phyloP scores from a whole-genome alignment of 2,329 filamentous ascomycete species.

The Ramularia endophylla region DNA sequence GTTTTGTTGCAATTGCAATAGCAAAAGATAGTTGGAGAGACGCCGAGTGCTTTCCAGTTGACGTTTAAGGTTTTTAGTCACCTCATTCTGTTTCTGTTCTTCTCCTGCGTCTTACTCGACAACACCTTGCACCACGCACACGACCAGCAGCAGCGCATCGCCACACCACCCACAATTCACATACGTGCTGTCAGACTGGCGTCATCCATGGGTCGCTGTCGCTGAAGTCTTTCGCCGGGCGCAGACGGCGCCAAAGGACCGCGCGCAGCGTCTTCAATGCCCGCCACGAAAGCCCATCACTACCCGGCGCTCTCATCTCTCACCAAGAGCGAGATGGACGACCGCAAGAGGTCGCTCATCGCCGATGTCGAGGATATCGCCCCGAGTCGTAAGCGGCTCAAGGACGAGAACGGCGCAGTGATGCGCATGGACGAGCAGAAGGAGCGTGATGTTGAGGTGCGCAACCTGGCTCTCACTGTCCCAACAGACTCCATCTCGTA shows the following conservation, averaged over 20 bases:
- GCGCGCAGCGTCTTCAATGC: slow-evolving; percentile 21
- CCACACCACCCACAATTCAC: neutral
- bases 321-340: slow-evolving; percentile 93
- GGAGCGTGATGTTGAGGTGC: slow-evolving; percentile 67
- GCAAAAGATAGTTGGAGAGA: neutral
- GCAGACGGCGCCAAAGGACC: slow-evolving; percentile 7
- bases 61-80: neutral
- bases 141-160: slow-evolving; percentile 3
- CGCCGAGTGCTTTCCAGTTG: too few relatives aligned
- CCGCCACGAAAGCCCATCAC: slow-evolving; percentile 22
- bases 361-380: slow-evolving; percentile 74
- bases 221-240: slow-evolving; percentile 3
- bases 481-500: neutral
- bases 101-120: neutral
- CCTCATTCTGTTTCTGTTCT: neutral
- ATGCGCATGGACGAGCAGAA: slow-evolving; percentile 61
- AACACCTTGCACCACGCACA: slow-evolving; percentile 3
- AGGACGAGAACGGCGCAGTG: slow-evolving; percentile 66
- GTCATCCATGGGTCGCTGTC: slow-evolving; percentile 1
- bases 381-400: slow-evolving; percentile 83
- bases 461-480: slow-evolving; percentile 32
- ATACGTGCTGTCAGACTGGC: neutral
- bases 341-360: slow-evolving; percentile 91
- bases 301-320: slow-evolving; percentile 63
- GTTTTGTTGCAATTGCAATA: neutral